Percentiles rank a stretch among this genome's conserved stretches.
Conservation (phyloP, 495 filamentous ascomycete genomes). For the Penicillium waksmanii region DNA sequence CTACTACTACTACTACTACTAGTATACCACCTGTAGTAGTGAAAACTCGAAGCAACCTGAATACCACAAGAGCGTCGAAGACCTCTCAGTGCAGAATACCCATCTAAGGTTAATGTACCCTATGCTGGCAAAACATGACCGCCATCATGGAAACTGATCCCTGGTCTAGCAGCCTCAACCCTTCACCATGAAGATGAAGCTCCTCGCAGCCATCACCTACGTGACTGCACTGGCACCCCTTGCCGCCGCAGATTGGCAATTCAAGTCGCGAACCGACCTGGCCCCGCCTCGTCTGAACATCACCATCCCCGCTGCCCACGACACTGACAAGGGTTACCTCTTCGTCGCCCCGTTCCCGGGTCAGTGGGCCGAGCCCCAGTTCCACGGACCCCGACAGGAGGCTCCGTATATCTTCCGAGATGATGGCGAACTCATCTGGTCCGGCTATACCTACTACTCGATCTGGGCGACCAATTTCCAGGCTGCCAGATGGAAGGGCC, state of each 20-base stretch:
- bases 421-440: conserved; percentile 59
- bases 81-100: conserved; percentile 45
- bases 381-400: conserved; percentile 57
- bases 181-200: conserved; percentile 49
- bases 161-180: conserved; percentile 17
- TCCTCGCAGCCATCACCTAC: conserved; percentile 24
- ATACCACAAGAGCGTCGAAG: not conserved
- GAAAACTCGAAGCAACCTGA: too few relatives aligned
- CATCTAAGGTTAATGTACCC: conserved; percentile 63
- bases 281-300: conserved; percentile 59
- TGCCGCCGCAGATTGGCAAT: conserved; percentile 56
- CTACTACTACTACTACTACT: not conserved
- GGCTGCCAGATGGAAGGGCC: conserved; percentile 51
- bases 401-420: conserved; percentile 59
- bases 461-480: conserved; percentile 57
- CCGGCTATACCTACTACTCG: conserved; percentile 56
- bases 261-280: conserved; percentile 58
- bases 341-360: conserved; percentile 60
- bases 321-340: conserved; percentile 56
- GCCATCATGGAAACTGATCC: conserved; percentile 47
- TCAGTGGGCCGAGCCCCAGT: conserved; percentile 30
- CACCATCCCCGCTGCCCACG: conserved; percentile 53
- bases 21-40: too few relatives aligned
- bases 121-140: conserved; percentile 35
- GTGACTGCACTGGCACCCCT: conserved; percentile 30